Percentiles rank a stretch among this genome's conserved stretches.
Evolutionary conservation across 768 basidiomycete species (phyloP).

Genomic region (Kwoniella mangroviensis): DNA sequence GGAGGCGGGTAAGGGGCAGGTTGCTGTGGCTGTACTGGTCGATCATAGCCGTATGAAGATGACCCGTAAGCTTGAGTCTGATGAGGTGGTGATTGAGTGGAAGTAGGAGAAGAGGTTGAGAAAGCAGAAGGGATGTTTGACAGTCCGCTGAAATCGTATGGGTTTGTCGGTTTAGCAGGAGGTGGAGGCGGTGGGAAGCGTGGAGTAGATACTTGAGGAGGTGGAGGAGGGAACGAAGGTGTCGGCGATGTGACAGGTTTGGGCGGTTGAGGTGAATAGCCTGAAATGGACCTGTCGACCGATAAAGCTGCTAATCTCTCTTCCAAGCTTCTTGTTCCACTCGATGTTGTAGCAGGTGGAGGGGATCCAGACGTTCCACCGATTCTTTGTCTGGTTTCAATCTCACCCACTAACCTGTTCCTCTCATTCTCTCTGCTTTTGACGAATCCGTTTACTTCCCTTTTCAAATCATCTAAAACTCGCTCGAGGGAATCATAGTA

Average conservation of each 20-base stretch:
- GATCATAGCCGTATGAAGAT: constrained; percentile 11
- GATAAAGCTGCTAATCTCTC: constrained; percentile 37
- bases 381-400: constrained; percentile 73
- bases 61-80: constrained; percentile 13
- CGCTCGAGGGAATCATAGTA: constrained; percentile 84
- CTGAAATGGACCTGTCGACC: constrained; percentile 22
- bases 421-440: constrained; percentile 71
- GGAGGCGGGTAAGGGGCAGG: constrained; percentile 40
- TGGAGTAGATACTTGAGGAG: constrained; percentile 27
- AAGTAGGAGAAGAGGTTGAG: constrained; percentile 59
- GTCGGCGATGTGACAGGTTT: constrained; percentile 17
- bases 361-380: constrained; percentile 54
- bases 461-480: constrained; percentile 66
- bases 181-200: constrained; percentile 55
- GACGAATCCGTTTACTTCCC: constrained; percentile 69
- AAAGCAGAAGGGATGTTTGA: constrained; percentile 44
- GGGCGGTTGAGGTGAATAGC: constrained; percentile 22
- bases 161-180: constrained; percentile 60
- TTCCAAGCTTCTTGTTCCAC: constrained; percentile 48
- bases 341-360: constrained; percentile 46
- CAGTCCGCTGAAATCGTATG: constrained; percentile 50
- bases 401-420: constrained; percentile 68
- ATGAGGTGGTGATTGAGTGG: constrained; percentile 60
- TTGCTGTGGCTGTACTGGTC: background rate
- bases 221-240: constrained; percentile 26